Evolutionary conservation across 441 rosid genomes (phyloP).

Genomic region (Macaranga tanarius): DNA sequence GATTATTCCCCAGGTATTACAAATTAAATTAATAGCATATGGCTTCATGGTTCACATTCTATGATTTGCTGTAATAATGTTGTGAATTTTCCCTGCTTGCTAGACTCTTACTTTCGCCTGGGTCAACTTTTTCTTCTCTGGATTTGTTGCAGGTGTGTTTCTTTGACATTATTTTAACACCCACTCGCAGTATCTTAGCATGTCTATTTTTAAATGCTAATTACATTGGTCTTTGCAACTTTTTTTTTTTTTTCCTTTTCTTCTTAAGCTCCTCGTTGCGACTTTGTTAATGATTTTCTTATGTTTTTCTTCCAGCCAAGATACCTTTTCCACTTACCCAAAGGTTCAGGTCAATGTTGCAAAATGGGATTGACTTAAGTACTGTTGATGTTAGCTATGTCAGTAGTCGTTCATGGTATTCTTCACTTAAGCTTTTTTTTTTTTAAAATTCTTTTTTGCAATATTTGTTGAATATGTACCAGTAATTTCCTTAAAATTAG

Average conservation of each 20-base stretch:
- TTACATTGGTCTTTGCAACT: constrained; percentile 2
- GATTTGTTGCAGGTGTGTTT: constrained; percentile 89
- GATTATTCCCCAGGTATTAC: constrained; percentile 91
- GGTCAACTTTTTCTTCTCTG: constrained; percentile 99
- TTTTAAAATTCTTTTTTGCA: background rate
- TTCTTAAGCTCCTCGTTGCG: background rate
- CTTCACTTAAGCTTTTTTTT: constrained; percentile 10
- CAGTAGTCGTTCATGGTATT: constrained; percentile 97
- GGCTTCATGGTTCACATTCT: background rate
- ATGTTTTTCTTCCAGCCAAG: constrained; percentile 57
- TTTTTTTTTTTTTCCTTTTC: background rate
- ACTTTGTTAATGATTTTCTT: constrained; percentile 9
- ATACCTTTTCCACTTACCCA: constrained; percentile 97
- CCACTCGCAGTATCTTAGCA: background rate
- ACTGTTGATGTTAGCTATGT: constrained; percentile 98
- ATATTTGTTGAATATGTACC: background rate
- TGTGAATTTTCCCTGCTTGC: constrained; percentile 24
- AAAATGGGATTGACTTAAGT: constrained; percentile 98
- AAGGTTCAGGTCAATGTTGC: constrained; percentile 96
- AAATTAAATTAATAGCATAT: background rate
- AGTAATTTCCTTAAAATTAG: constrained; percentile 17
- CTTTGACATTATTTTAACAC: constrained; percentile 7
- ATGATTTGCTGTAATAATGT: constrained; percentile 19
- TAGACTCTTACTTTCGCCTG: constrained; percentile 97
- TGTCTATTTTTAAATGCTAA: background rate